phyloP scores from a whole-genome alignment of 345 rosid species.

The Syzygium aqueum region DNA sequence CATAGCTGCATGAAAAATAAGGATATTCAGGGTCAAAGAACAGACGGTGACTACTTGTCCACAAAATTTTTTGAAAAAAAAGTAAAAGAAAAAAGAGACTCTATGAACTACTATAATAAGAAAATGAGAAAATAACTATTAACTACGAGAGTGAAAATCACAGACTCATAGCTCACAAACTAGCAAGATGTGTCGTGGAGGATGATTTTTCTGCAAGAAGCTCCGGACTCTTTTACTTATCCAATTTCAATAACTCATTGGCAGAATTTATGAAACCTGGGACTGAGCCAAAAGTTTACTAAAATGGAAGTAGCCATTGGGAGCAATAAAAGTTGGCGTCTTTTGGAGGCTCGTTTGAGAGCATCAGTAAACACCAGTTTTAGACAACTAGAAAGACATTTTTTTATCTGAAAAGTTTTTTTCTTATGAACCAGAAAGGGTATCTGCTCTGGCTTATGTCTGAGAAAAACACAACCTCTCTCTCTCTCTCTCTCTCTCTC shows the following conservation, averaged over 20 bases:
- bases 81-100: neutral
- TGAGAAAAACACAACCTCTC: neutral
- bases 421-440: neutral
- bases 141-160: neutral
- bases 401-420: neutral
- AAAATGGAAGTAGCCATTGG: neutral
- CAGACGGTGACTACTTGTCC: neutral
- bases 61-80: neutral
- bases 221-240: neutral
- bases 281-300: neutral
- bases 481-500: no score
- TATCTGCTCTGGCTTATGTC: neutral
- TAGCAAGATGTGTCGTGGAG: neutral
- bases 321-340: neutral
- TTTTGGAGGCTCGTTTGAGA: neutral
- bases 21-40: neutral
- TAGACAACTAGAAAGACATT: neutral
- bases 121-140: neutral
- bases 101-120: neutral
- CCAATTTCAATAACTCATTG: neutral
- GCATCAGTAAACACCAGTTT: neutral
- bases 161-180: neutral
- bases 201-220: neutral
- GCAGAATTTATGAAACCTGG: neutral
- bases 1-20: constrained; percentile 45